These are phyloP conservation scores for Fusarium hainanense DNA, from an alignment of 2,329 filamentous ascomycete genomes.

Conservation along the genomic window DNA sequence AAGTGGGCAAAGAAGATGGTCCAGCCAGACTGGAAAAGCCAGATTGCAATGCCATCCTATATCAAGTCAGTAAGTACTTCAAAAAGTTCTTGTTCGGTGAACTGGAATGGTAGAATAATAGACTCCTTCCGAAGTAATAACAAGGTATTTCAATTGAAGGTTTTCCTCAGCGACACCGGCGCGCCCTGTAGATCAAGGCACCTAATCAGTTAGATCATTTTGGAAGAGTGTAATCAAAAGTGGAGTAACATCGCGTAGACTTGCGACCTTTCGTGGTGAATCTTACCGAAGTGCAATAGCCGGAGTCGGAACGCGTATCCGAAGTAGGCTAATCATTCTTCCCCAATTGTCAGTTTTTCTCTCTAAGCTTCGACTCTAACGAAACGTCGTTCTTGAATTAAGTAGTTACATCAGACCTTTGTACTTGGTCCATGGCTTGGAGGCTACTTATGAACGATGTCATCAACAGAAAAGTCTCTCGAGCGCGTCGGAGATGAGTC, in stretches of 20 bases:
- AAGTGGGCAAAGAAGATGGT: background rate
- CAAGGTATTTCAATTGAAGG: background rate
- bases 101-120: background rate
- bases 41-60: background rate
- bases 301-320: slow-evolving; percentile 9
- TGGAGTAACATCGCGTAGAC: slow-evolving; percentile 9
- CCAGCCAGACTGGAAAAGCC: background rate
- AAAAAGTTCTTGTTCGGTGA: background rate
- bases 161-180: background rate
- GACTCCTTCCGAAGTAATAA: background rate
- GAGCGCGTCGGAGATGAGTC: background rate
- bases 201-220: background rate
- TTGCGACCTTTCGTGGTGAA: slow-evolving; percentile 10
- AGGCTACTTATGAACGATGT: background rate
- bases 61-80: background rate
- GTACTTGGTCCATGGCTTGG: rapidly evolving
- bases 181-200: background rate
- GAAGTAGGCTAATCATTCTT: background rate
- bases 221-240: background rate
- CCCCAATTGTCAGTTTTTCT: background rate
- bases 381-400: rapidly evolving
- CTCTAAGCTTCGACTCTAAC: rapidly evolving
- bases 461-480: background rate
- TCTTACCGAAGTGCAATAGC: slow-evolving; percentile 7
- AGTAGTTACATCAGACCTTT: background rate